Evolutionary conservation across 192 early-diverging fungal genomes (phyloP).

Genomic region (Podila clonocystis): DNA sequence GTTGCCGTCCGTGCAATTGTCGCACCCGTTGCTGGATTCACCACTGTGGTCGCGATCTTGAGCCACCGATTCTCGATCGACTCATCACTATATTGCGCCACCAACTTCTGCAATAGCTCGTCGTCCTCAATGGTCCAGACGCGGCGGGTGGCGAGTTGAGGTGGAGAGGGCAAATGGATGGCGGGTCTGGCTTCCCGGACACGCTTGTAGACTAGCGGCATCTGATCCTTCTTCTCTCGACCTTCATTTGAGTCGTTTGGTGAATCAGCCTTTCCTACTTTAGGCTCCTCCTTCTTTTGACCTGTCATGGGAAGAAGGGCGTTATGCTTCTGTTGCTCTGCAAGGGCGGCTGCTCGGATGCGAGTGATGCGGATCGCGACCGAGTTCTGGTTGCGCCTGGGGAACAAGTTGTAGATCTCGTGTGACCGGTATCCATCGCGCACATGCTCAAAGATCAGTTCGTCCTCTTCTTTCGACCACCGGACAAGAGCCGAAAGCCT

Average conservation of each 20-base stretch:
- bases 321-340: background rate
- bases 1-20: background rate
- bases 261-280: background rate
- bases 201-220: too few species aligned
- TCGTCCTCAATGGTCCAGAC: slow-evolving; percentile 5
- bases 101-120: background rate
- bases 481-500: too few species aligned
- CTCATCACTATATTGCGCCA: background rate
- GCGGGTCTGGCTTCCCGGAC: too few species aligned
- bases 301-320: background rate
- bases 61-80: background rate
- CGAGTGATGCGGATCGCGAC: background rate
- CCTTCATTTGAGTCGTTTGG: background rate
- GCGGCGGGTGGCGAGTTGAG: background rate
- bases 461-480: slow-evolving; percentile 3
- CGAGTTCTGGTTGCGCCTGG: background rate
- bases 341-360: background rate
- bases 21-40: too few species aligned
- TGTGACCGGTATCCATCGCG: background rate
- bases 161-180: too few species aligned
- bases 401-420: background rate
- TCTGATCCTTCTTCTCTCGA: background rate
- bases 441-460: background rate
- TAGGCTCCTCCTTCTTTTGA: background rate
- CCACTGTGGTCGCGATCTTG: background rate